Base-by-base conservation (phyloP, 2,329 filamentous ascomycete genomes). In the Aspergillus luchuensis region DNA sequence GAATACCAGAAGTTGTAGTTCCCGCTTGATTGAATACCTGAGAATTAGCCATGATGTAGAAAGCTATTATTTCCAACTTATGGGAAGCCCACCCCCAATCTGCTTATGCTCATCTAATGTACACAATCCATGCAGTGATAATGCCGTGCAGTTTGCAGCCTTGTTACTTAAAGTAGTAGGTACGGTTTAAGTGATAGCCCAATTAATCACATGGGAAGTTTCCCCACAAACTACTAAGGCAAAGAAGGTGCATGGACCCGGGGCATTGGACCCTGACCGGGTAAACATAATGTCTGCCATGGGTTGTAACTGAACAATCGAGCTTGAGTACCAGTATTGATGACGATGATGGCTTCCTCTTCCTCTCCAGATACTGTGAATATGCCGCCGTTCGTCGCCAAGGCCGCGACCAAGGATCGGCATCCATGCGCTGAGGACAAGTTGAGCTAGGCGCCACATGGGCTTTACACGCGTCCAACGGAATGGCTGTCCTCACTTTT, bases 1-100 rank as follows among this genome's bases (percentile, higher is more conserved):
- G 94, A 98, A 79, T 98, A 97, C 81, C 90, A 96, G 86, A 97
- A 97, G 82, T 82, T 97, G 80, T 97, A 89, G 78, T 64, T 25
- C 55, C 51, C 21, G 49, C 15, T 21, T 30, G 38, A 54, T 65
- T 55, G 61, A 63, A 58, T 45, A 49, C 61, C 21, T 61, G 61
- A 61, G 59, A 66, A 58, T 59, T 56, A 63, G 61, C 57, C 58
- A 59, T 63, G 51, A 21, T 54, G 4, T 60, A 45, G 15, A 55
- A 36, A 36, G 19, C 25, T 36, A 21, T 47, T 56, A n/a, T 55
- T 52, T n/a, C 49, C 17, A 17, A 7, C 19, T 15, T 28, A 25
- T 25, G 15, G 15, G 19, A n/a, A 21, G 21, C 13, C 45, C 2
- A 25, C 23, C 21, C 45, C 45, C n/a, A 43, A n/a, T 25, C 45